Percentiles rank a stretch among this genome's conserved stretches.
Evolutionary conservation across 768 basidiomycete genomes (phyloP).

Genomic region (Auriscalpium vulgare): DNA sequence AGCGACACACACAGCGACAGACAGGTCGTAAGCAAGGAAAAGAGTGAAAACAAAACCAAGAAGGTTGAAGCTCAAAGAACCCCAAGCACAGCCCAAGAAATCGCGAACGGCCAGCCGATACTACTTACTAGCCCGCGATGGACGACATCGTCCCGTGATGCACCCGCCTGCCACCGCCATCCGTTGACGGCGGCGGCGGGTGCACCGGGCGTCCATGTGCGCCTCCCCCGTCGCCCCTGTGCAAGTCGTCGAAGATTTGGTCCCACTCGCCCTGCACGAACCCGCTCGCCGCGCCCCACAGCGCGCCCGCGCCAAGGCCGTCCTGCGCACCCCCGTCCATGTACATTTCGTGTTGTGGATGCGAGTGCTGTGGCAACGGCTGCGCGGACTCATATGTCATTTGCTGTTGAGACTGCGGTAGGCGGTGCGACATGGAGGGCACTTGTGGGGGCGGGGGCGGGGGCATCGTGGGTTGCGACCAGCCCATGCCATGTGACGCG

Average conservation of each 20-base stretch:
- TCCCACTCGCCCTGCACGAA: slow-evolving; percentile 65
- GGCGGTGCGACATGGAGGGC: background rate
- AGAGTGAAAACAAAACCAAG: too few species aligned
- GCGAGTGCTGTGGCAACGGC: slow-evolving; percentile 5
- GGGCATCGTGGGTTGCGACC: background rate
- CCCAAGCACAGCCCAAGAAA: too few species aligned
- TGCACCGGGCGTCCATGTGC: too few species aligned
- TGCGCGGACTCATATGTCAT: background rate
- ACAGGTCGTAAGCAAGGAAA: too few species aligned
- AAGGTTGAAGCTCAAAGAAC: too few species aligned
- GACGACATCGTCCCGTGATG: too few species aligned
- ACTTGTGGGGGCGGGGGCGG: background rate
- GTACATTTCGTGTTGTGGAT: background rate
- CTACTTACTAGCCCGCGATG: too few species aligned
- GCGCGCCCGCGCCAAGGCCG: slow-evolving; percentile 15
- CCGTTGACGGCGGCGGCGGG: too few species aligned
- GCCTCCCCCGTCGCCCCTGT: background rate
- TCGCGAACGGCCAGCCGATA: too few species aligned
- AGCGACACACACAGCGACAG: too few species aligned
- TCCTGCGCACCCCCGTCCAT: slow-evolving; percentile 1
- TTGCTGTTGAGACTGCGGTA: background rate
- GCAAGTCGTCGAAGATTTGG: slow-evolving; percentile 2
- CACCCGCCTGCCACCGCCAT: too few species aligned
- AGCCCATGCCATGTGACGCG: background rate
- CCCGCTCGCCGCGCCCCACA: slow-evolving; percentile 63